Evolutionary conservation across 1,284 basidiomycete genomes (phyloP), one percentile per base, ranked within the genome.

Genomic region (Moesziomyces sp.): DNA sequence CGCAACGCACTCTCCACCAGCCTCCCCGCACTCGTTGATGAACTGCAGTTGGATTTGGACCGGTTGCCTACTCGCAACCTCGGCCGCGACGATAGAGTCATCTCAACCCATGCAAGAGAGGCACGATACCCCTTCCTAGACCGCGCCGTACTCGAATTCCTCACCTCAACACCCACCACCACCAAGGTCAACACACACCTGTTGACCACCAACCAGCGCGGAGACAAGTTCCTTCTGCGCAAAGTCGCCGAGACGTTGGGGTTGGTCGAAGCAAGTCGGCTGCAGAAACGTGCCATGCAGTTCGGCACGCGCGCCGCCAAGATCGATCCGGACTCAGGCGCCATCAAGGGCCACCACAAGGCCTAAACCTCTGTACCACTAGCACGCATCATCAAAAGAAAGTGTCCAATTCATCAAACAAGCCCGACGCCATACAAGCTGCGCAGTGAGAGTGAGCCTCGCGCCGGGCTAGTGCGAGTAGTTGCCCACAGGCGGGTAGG

Each of bases 241-340:
- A 24, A 49, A 16, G 34, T 80, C 1, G 82, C 82, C 0, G n/a
- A 10, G 0, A 10, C 19, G 1, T 16, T 79, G 9, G 80, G 77
- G 0, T 28, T 83, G 16, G 5, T 11, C 2, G 83, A 91, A 16
- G 90, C 91, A 0, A 89, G 91, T 28, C 84, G 86, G 58, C 47
- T 80, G 59, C 93, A 91, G 79, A 99, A 99, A 86, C 84, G 92
- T 54, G 96, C 96, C 6, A 98, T 98, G 91, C 96, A 99, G 83
- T 99, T 99, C 86, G 96, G 96, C 3, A 80, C 91, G 67, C 89
- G 92, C 83, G 94, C 93, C 49, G 94, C 94, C 4, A 89, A 94
- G 78, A 94, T 98, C 91, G 89, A 91, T 60, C 83, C 83, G 1
- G 88, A 86, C 1, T 86, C 85, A 26, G 24, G 24, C 18, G 69